A percentile compares a stretch with the other conserved stretches of the same genome.
These are phyloP conservation scores for Chaetomium sp. DNA, from an alignment of 2,329 filamentous ascomycete genomes.

Conservation along the genomic window DNA sequence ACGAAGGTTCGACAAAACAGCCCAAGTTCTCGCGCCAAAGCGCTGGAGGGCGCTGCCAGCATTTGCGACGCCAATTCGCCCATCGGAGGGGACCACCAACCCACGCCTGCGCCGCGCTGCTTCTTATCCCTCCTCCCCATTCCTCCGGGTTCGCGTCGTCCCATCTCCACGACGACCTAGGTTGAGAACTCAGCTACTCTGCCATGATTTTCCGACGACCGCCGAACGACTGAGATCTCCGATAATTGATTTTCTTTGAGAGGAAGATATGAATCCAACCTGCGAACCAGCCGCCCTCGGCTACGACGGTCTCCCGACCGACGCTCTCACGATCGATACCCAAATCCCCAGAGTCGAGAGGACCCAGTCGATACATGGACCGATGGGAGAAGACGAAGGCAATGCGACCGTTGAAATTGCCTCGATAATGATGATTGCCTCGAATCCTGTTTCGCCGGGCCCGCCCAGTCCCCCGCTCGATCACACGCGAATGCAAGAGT, in stretches of 20 bases:
- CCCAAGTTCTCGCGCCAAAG: not conserved
- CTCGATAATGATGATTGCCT: constrained; percentile 41
- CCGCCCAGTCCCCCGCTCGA: constrained; percentile 46
- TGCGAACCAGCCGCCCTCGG: constrained; percentile 20
- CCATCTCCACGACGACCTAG: not conserved
- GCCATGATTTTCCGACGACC: constrained; percentile 11
- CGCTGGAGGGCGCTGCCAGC: not conserved
- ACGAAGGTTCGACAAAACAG: not conserved
- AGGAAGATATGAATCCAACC: constrained; percentile 21
- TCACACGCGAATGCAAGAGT: constrained; percentile 41
- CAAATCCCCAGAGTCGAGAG: constrained; percentile 23
- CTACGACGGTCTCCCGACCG: constrained; percentile 13
- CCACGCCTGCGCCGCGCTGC: constrained; percentile 1
- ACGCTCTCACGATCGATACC: constrained; percentile 27
- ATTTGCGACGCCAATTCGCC: constrained; percentile 4
- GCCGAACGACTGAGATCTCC: constrained; percentile 5
- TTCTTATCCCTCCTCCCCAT: not conserved
- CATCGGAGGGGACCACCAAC: not conserved
- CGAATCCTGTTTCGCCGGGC: constrained; percentile 50
- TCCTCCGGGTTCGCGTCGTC: not conserved
- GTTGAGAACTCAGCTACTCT: constrained; percentile 2
- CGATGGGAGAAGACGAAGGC: constrained; percentile 30
- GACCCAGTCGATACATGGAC: constrained; percentile 22
- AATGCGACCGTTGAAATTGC: constrained; percentile 38
- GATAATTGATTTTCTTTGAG: not conserved